Evolutionary conservation across 345 rosid genomes (phyloP), one percentile per base, ranked within the genome.

Genomic region (Eucalyptus pauciflora): DNA sequence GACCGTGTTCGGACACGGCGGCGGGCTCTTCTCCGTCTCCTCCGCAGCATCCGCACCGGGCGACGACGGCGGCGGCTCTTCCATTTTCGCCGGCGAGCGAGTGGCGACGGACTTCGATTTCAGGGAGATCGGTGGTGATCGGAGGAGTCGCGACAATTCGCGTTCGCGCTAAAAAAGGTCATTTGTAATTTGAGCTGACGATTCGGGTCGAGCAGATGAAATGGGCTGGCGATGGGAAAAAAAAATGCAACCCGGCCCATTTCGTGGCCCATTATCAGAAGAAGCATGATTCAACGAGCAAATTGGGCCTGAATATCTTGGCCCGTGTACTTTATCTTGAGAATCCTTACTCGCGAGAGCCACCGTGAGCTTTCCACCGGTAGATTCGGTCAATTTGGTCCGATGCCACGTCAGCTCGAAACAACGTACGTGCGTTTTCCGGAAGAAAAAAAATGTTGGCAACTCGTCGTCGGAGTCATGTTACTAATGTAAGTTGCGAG

Each of bases 1-100:
- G 27, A 92, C 92, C 13, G 96, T 93, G 58, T 86, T 88, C 11
- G 96, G 95, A 87, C 96, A 94, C 11, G 91, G 87, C 56, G 89
- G 91, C 29, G 95, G 92, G 76, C 93, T 93, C 14, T 76, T 90
- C 69, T 76, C 85, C 3, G 27, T 22, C 27, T 41, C 85, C 85
- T 76, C 48, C 48, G 9, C 85, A 22, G 85, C 85, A 41, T 76
- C 85, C 5, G 48, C 85, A 76, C 5, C 27, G 24, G 85, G 48
- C 48, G 48, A 29, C 31, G 31, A 7, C 13, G 64, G 0, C 45
- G 45, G 43, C 16, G 41, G 48, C 27, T 76, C 83, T 1, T 76
- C 85, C 85, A 76, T 76, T 76, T 22, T 43, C 48, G 24, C 46
- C 24, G 46, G 48, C 7, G 29, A 76, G 2, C 41, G 41, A 22